Evolutionary conservation across 305 asterid genomes (phyloP), one percentile per base, ranked within the genome.

Genomic region (Stenogyne calaminthoides): DNA sequence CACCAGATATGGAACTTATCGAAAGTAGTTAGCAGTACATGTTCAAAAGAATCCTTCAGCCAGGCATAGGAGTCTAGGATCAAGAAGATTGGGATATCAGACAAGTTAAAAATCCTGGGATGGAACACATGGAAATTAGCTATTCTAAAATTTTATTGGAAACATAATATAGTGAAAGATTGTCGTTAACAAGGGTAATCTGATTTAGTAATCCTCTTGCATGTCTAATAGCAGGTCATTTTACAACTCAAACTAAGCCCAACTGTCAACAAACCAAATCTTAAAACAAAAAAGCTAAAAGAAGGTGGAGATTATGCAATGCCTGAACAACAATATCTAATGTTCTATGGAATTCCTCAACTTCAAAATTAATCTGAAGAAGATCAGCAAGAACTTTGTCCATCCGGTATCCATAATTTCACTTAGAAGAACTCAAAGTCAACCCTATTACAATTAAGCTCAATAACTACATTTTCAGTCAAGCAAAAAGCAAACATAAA

Each of bases 391-490:
- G 73, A 25, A 67, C 19, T 29, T 46, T 8, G 36, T 46, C 19
- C 34, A 55, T 42, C 32, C 15, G 18, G 46, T 46, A 19, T 18
- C 9, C 27, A 9, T 14, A n/a, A 27, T 19, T 47, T 34, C 19
- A 16, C 9, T 32, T 11, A 18, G 36, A 75, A 59, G 58, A 47
- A 67, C 58, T 68, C 74, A 37, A 37, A 49, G 16, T 40, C 36
- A 60, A 59, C 65, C 15, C 46, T 25, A 49, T 16, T 25, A 2
- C 44, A 15, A 4, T 32, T 29, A 61, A 34, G 29, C 59, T 60
- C 74, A 29, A 15, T 59, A 29, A 9, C 62, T 34, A 67, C 39
- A 57, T 16, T 15, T 2, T 18, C 62, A 15, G 11, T 47, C 44
- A 20, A 9, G 15, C 22, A 20, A 54, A 67, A 6, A 25, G 49